Percentiles rank a stretch among this genome's conserved stretches.
Conservation (phyloP, 2,329 filamentous ascomycete species). For the Colletotrichum sp. region DNA sequence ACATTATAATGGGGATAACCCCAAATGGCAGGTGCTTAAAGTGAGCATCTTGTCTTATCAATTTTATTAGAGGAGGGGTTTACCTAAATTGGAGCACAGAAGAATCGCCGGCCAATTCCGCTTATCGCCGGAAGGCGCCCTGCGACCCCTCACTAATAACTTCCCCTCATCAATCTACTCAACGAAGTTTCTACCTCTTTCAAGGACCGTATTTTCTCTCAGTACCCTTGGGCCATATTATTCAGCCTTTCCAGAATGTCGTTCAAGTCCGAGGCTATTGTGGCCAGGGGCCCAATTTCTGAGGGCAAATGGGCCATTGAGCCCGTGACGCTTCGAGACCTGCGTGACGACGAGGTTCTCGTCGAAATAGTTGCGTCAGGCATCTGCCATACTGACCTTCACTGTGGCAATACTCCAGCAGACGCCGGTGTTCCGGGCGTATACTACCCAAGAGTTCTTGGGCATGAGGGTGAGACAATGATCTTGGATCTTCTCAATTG, state of each 20-base stretch:
- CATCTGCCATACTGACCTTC: conserved; percentile 60
- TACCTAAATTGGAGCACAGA: neutral
- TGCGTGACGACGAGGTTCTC: conserved; percentile 48
- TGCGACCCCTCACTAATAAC: neutral
- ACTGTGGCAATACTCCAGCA: conserved; percentile 41
- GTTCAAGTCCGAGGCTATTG: conserved; percentile 32
- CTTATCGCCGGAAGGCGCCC: neutral
- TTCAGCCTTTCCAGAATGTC: conserved; percentile 16
- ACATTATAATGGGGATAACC: neutral
- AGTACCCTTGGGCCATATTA: neutral
- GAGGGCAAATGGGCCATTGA: conserved; percentile 36
- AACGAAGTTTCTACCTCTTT: neutral
- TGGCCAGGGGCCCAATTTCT: conserved; percentile 34
- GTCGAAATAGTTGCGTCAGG: conserved; percentile 59
- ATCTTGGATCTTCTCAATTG: too few species aligned
- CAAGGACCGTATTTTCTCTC: neutral
- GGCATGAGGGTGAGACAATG: conserved; percentile 52
- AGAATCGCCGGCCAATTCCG: neutral
- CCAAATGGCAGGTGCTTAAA: neutral
- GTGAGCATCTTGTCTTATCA: neutral
- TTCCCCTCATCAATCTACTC: neutral
- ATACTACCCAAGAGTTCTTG: conserved; percentile 43
- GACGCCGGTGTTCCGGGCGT: conserved; percentile 11
- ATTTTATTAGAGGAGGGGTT: neutral
- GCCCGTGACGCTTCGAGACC: conserved; percentile 30